These are phyloP conservation scores for Neurospora sp. DNA, from an alignment of 495 filamentous ascomycete genomes.

Conservation along the genomic window DNA sequence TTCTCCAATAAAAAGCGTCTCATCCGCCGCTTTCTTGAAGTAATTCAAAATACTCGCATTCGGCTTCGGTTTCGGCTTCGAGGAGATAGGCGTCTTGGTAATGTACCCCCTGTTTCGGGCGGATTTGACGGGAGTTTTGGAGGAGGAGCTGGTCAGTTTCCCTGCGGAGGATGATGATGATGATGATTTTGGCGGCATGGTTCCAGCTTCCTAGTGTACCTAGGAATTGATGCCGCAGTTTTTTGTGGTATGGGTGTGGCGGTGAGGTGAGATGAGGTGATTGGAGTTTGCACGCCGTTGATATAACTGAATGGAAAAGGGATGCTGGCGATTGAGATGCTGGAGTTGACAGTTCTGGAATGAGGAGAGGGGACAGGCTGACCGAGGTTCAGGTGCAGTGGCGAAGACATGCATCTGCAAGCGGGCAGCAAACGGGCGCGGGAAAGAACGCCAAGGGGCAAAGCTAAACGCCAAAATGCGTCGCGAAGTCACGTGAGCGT, in stretches of 20 bases:
- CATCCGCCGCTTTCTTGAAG: conserved; percentile 62
- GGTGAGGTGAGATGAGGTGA: not conserved
- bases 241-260: not conserved
- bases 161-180: not conserved
- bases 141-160: not conserved
- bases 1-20: conserved; percentile 20
- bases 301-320: not conserved
- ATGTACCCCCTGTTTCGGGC: not conserved
- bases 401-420: not conserved
- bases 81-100: not conserved
- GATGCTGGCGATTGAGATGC: not conserved
- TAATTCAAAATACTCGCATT: conserved; percentile 74
- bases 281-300: not conserved
- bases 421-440: not conserved
- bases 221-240: not conserved
- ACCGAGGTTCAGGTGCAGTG: not conserved
- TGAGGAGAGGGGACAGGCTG: not conserved
- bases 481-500: conserved; percentile 12
- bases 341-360: not conserved
- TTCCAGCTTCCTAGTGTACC: not conserved
- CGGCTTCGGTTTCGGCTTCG: conserved; percentile 21
- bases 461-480: not conserved
- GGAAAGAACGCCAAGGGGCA: not conserved
- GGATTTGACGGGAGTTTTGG: not conserved
- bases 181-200: not conserved